Percentiles rank a stretch among this genome's conserved stretches.
phyloP scores from a whole-genome alignment of 768 basidiomycete species.

The Tubosaeta sp. region DNA sequence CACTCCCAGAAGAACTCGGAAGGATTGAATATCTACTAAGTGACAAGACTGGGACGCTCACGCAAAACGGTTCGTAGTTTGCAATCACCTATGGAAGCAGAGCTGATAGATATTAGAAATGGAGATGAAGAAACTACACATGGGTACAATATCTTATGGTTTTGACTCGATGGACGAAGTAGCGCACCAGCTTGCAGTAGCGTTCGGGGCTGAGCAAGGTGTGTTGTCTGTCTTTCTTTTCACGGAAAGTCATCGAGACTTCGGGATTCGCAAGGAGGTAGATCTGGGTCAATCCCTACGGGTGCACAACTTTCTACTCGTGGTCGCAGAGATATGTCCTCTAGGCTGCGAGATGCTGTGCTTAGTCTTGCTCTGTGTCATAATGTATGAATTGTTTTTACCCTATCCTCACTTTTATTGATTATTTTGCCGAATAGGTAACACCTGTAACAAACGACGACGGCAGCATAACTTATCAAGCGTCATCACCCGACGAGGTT shows the following conservation, averaged over 20 bases:
- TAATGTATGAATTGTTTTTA: constrained; percentile 55
- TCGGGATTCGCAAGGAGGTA: constrained; percentile 34
- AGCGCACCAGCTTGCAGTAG: constrained; percentile 80
- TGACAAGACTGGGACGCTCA: constrained; percentile 97
- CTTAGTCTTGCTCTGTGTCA: constrained; percentile 93
- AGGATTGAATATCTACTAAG: constrained; percentile 93
- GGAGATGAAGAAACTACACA: constrained; percentile 98
- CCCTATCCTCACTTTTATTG: background rate
- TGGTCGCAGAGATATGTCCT: constrained; percentile 92
- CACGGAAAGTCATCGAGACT: background rate
- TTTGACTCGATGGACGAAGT: constrained; percentile 99
- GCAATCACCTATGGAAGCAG: background rate
- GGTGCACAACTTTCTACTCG: constrained; percentile 80
- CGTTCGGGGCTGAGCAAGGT: constrained; percentile 74
- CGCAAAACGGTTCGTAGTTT: constrained; percentile 77
- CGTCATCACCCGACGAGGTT: constrained; percentile 97
- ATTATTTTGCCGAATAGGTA: constrained; percentile 55
- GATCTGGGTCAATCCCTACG: constrained; percentile 59
- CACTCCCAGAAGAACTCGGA: constrained; percentile 93
- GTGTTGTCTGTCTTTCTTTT: background rate
- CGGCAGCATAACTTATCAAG: constrained; percentile 93
- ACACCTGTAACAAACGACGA: constrained; percentile 96
- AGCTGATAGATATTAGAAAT: constrained; percentile 59
- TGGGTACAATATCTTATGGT: constrained; percentile 98
- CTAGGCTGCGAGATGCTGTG: constrained; percentile 87